Evolutionary conservation across 371 early-diverging fungal genomes (phyloP).

Genomic region (Mucor mucedo): DNA sequence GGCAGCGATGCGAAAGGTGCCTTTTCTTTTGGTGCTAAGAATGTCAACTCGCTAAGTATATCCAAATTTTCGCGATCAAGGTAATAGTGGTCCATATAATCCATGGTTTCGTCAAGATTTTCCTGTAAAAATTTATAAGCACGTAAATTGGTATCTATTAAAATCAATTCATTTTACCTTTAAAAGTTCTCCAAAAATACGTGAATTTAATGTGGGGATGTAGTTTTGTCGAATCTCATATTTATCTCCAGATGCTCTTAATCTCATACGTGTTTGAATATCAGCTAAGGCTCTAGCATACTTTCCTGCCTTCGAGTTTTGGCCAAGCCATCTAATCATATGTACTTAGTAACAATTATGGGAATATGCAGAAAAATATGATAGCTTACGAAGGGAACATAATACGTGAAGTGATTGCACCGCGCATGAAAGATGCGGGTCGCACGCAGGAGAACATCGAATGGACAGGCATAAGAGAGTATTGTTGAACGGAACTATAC

Average conservation of each 20-base stretch:
- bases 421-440: conserved; percentile 84
- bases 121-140: conserved; percentile 36
- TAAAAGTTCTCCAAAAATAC: conserved; percentile 68
- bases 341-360: not conserved
- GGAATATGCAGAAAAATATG: not conserved
- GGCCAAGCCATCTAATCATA: conserved; percentile 85
- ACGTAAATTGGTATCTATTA: not conserved
- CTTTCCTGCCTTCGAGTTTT: conserved; percentile 88
- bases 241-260: conserved; percentile 82
- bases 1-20: conserved; percentile 65
- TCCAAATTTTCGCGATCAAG: conserved; percentile 91
- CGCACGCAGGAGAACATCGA: conserved; percentile 88
- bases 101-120: conserved; percentile 76
- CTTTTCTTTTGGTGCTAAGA: conserved; percentile 41
- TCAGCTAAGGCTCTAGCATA: conserved; percentile 76
- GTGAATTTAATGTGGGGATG: conserved; percentile 74
- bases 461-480: conserved; percentile 93
- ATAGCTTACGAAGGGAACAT: conserved; percentile 55
- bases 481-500: conserved; percentile 73
- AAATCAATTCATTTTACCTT: conserved; percentile 40
- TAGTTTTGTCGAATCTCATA: conserved; percentile 86
- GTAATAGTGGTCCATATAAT: conserved; percentile 89
- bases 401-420: conserved; percentile 43
- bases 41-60: conserved; percentile 72
- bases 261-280: conserved; percentile 83